Conservation (phyloP, 805 yeast genomes). For the Myxozyma neglecta region DNA sequence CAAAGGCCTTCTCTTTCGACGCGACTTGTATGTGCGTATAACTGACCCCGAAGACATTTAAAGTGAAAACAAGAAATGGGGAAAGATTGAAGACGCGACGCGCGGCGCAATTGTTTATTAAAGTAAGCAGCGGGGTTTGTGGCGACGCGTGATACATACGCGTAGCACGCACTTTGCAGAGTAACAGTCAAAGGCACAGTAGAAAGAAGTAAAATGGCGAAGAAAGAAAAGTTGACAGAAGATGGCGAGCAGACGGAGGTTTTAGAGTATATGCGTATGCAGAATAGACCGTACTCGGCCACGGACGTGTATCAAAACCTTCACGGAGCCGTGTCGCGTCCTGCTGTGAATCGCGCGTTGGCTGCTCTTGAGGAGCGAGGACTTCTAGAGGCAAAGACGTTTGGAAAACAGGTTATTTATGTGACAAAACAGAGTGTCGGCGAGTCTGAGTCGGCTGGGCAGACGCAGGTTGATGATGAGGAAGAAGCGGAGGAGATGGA, state of each 20-base stretch:
- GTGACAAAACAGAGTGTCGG: conserved; percentile 18
- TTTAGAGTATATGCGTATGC: conserved; percentile 23
- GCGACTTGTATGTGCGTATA: background rate
- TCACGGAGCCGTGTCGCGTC: conserved; percentile 18
- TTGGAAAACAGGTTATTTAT: conserved; percentile 29
- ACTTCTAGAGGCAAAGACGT: conserved; percentile 21
- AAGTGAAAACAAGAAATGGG: background rate
- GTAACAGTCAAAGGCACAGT: conserved; percentile 4
- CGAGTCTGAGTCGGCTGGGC: background rate
- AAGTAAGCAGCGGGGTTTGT: conserved; percentile 3
- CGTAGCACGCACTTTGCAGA: background rate
- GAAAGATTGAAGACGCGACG: background rate
- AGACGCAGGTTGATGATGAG: conserved; percentile 1
- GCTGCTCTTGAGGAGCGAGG: conserved; percentile 26
- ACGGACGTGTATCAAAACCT: conserved; percentile 29
- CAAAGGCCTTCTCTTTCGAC: background rate
- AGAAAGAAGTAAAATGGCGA: background rate
- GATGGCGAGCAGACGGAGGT: conserved; percentile 9
- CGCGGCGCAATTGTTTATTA: background rate
- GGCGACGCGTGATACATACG: background rate
- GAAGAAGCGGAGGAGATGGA: conserved; percentile 8
- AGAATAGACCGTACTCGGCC: conserved; percentile 33
- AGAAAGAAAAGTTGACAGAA: background rate
- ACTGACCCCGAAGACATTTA: too few species aligned
- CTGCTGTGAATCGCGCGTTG: conserved; percentile 25